Evolutionary conservation across 805 yeast species (phyloP).

Genomic region (Cyberlindnera maclurae): DNA sequence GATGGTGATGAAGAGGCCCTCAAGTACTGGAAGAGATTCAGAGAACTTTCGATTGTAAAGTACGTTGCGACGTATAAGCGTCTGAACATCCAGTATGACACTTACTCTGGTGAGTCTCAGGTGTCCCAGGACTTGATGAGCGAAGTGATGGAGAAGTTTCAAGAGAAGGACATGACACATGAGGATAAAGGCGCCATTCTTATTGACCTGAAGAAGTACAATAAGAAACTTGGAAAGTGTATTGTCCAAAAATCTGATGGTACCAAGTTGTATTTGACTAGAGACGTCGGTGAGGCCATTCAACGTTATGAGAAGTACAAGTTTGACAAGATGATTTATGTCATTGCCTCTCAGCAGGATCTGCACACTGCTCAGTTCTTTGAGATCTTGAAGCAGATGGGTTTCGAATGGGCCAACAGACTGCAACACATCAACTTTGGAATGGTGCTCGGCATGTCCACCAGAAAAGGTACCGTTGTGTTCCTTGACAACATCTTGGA

Average conservation of each 20-base stretch:
- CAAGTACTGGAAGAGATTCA: slow-evolving; percentile 75
- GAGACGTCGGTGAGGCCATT: slow-evolving; percentile 96
- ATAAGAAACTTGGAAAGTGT: slow-evolving; percentile 89
- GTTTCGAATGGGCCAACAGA: slow-evolving; percentile 75
- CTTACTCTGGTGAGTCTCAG: slow-evolving; percentile 94
- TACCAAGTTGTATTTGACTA: slow-evolving; percentile 85
- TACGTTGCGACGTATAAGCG: slow-evolving; percentile 87
- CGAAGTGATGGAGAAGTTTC: slow-evolving; percentile 53
- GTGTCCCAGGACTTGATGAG: slow-evolving; percentile 70
- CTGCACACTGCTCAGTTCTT: slow-evolving; percentile 90
- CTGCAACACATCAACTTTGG: slow-evolving; percentile 89
- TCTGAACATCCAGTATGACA: slow-evolving; percentile 81
- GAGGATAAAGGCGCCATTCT: slow-evolving; percentile 89
- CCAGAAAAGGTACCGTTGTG: slow-evolving; percentile 98
- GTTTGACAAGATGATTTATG: slow-evolving; percentile 95
- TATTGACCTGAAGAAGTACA: slow-evolving; percentile 76
- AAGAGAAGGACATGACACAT: slow-evolving; percentile 61
- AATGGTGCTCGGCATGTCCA: slow-evolving; percentile 97
- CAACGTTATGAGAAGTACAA: slow-evolving; percentile 78
- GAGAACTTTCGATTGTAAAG: slow-evolving; percentile 83
- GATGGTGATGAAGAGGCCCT: slow-evolving; percentile 82
- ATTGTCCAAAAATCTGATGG: slow-evolving; percentile 93
- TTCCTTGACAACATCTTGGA: slow-evolving; percentile 89
- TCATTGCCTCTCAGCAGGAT: slow-evolving; percentile 94
- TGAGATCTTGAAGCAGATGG: slow-evolving; percentile 88